Conservation (phyloP, 208 protist species). For the Leishmania tarentolae region DNA sequence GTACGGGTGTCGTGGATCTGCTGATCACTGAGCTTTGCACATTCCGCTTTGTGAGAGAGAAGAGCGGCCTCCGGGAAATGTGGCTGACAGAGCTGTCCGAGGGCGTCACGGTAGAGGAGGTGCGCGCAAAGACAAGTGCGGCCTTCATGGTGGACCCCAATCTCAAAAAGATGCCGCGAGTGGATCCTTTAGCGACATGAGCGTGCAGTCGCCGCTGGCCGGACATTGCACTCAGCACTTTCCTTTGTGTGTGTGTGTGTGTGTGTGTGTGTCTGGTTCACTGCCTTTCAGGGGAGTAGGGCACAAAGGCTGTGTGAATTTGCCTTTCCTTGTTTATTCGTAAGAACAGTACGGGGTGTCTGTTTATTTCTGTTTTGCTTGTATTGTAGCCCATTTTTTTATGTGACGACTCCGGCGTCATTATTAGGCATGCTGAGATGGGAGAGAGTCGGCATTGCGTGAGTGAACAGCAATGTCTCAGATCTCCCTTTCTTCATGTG, state of each 20-base stretch:
- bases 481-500: no score
- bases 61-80: neutral
- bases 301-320: neutral
- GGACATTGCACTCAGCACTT: neutral
- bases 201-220: neutral
- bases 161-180: slow-evolving; percentile 40
- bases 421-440: no score
- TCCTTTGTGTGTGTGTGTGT: slow-evolving; percentile 15
- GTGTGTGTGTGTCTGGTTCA: slow-evolving; percentile 8
- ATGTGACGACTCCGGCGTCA: no score
- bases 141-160: slow-evolving; percentile 38
- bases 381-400: no score
- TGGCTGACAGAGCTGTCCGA: slow-evolving; percentile 72
- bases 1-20: slow-evolving; percentile 58
- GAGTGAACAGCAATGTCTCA: no score
- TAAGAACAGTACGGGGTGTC: neutral
- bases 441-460: no score
- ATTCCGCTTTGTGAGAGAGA: slow-evolving; percentile 84
- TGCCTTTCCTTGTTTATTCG: neutral
- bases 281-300: neutral
- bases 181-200: neutral
- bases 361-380: no score
- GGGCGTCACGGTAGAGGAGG: slow-evolving; percentile 79
- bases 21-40: slow-evolving; percentile 97
- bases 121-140: slow-evolving; percentile 49